Evolutionary conservation across 225 moss, liverwort and hornwort genomes (phyloP), one percentile per base, ranked within the genome.

Genomic region (Pseudoscleropodium purum): DNA sequence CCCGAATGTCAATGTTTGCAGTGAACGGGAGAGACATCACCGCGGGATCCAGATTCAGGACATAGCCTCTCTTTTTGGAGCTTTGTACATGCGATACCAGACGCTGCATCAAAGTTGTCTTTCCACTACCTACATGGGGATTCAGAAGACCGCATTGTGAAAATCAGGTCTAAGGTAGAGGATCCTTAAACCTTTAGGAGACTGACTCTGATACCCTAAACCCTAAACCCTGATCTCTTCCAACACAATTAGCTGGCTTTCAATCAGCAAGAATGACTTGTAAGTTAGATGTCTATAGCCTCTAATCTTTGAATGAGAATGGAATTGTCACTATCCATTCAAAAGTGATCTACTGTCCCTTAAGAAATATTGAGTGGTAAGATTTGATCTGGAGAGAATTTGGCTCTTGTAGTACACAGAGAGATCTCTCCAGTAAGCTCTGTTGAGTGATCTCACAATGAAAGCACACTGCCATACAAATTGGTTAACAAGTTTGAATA

Each of bases 1-100:
- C 97, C 79, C 99, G 95, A 74, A 99, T 99, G 88, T 99, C 99
- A 84, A 99, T 99, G 84, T 99, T 99, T 23, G 96, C 96, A 56
- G 93, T 92, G 89, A 94, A 99, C 25, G 97, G 99, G 8, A 97
- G 10, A 97, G 94, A 93, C 74, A 92, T 94, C 70, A 99, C 99
- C 31, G 97, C 99, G 6, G 99, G 99, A 88, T 99, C 99, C 68
- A 99, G 94, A 92, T 99, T 99, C 88, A 99, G 51, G 20, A 99
- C 96, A 83, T 99, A 99, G 66, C 96, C 96, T 79, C 95, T 95
- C 92, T 97, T 97, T 62, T 96, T 90, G 34, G 91, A 79, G 68
- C 83, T 90, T 52, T 97, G 96, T 31, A 96, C 88, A 85, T 99
- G 96, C 37, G 95, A 93, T 37, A 97, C 86, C 30, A 99, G 91